Base-by-base conservation (phyloP, 2,329 filamentous ascomycete genomes). In the Mycosphaerella sp. region DNA sequence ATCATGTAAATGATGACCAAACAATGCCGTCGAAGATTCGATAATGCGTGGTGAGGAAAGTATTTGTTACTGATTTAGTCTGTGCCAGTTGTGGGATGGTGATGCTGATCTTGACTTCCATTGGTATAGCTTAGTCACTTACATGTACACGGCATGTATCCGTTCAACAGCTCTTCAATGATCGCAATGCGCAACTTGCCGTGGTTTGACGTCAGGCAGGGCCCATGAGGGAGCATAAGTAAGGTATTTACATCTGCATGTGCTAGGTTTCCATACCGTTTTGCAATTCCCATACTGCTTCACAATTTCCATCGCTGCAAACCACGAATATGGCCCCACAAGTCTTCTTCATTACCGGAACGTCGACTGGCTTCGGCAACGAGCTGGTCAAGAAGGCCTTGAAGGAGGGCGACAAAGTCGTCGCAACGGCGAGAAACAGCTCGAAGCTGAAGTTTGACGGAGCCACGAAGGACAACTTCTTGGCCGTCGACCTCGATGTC, bases 401-500 rank as follows among this genome's bases (percentile, higher is more conserved):
- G n/a, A 50, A 63, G 7, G 68, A 70, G 27, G 73, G 73, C 44
- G 71, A 75, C 53, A 64, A 70, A 43, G 73, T 72, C 30, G 68
- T 74, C 37, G 72, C 73, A 13, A 75, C 73, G 4, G 73, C 73
- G 17, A 70, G 73, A 46, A 70, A 73, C 59, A 67, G 66, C n/a
- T 69, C 70, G n/a, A 71, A 71, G 45, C 60, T 74, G 4, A 65
- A 65, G 6, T 63, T 68, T 25, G 58, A 63, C n/a, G 65, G 69
- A 30, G 64, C 70, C 2, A 71, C 69, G 34, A 68, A 74, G 30
- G 67, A 71, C 40, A 79, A 79, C 57, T 73, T 73, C 54, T 67
- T 80, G 2, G 59, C 75, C 2, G 56, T 75, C 2, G 70, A 75
- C 12, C 71, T 81, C 12, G 79, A 83, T 57, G 78, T 82, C 0